Base-by-base conservation (phyloP, 2,329 filamentous ascomycete genomes). In the Penicillium sp. region DNA sequence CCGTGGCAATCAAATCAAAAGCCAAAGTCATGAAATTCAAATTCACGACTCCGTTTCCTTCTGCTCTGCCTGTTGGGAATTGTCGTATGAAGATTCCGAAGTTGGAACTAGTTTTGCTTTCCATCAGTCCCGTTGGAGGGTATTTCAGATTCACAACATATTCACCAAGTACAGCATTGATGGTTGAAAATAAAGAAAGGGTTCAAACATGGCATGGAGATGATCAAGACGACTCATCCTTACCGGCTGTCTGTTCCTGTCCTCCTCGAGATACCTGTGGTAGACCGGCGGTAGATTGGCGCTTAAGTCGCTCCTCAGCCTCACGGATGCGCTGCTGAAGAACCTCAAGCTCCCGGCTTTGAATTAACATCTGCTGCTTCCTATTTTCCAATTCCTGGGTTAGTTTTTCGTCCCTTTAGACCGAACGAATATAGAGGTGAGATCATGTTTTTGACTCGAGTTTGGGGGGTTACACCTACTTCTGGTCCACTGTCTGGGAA, bases 321-420 rank as follows among this genome's bases (percentile, higher is more conserved):
- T 92, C 91, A 66, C 87, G 88, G 67, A 98, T 86, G 66, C 87
- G 88, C 52, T 87, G 87, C 77, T 97, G 91, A 68, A 98, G 87
- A 55, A 88, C 87, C 75, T 96, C 88, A 65, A 98, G 88, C 76
- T 97, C 91, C 61, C 87, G 85, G 54, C 85, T 86, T 72, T 91
- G 90, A 52, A 83, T 85, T 62, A 83, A 84, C 71, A 98, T 87
- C 58, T 85, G 84, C 71, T 91, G 87, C 78, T 95, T 95, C 77
- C 92, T 96, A 42, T 37, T 49, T 52, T 33, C 21, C 14, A 44
- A 22, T 6, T 19, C 16, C 16, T 31, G 45, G 39, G 44, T 46
- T 31, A 27, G 16, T 21, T 21, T 26, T 49, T 35, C 37, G 52
- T 49, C 16, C 22, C 31, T 42, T 43, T 50, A 35, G 21, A 39